phyloP scores from a whole-genome alignment of 1,284 basidiomycete species.

The Naganishia sp. region DNA sequence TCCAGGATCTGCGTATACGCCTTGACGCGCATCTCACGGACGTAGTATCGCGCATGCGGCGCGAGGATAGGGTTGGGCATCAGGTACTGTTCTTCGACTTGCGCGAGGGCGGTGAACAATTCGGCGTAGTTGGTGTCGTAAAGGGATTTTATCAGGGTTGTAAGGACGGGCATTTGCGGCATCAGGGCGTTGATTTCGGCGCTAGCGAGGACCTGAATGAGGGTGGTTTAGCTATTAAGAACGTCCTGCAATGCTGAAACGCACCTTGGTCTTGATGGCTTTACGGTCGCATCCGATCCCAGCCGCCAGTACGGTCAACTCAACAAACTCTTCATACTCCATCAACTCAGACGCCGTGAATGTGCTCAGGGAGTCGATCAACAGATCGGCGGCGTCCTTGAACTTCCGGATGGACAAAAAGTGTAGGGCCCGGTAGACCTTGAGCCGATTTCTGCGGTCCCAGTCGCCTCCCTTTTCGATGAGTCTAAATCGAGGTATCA shows the following conservation, averaged over 20 bases:
- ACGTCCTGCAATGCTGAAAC: conserved; percentile 26
- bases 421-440: conserved; percentile 90
- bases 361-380: conserved; percentile 87
- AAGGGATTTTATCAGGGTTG: conserved; percentile 60
- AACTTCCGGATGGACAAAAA: conserved; percentile 76
- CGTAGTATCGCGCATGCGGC: conserved; percentile 85
- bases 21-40: conserved; percentile 94
- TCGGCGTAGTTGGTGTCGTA: conserved; percentile 94
- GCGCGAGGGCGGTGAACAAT: conserved; percentile 87
- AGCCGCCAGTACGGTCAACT: conserved; percentile 78
- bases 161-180: conserved; percentile 57
- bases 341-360: conserved; percentile 92
- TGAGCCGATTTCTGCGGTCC: conserved; percentile 93
- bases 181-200: conserved; percentile 59
- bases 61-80: conserved; percentile 81
- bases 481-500: conserved; percentile 59
- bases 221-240: neutral
- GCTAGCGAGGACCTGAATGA: conserved; percentile 57
- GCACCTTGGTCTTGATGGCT: conserved; percentile 90
- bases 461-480: conserved; percentile 97
- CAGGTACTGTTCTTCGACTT: conserved; percentile 83
- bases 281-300: conserved; percentile 76
- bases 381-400: conserved; percentile 71
- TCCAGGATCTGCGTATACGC: conserved; percentile 92
- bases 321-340: conserved; percentile 88